Evolutionary conservation across 139 green algal species (phyloP).

Genomic region (Protoeuglena noctilucae): DNA sequence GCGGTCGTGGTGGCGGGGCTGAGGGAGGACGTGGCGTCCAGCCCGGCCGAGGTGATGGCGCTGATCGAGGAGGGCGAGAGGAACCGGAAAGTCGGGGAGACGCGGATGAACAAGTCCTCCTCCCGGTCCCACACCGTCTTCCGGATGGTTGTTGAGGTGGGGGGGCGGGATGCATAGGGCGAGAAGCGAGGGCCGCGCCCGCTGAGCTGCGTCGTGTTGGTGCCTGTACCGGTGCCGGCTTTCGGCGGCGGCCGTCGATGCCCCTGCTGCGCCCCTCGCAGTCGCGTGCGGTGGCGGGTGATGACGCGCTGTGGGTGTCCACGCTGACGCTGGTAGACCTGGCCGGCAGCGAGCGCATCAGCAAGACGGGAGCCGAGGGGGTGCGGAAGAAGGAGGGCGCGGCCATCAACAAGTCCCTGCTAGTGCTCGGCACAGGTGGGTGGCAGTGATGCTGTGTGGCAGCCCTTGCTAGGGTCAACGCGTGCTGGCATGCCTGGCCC

Average conservation of each 20-base stretch:
- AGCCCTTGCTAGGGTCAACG: too few relatives aligned
- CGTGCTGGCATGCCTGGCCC: too few relatives aligned
- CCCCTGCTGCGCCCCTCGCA: too few relatives aligned
- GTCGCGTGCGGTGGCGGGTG: too few relatives aligned
- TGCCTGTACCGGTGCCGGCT: too few relatives aligned
- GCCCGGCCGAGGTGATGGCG: constrained; percentile 53
- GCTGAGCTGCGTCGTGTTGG: too few relatives aligned
- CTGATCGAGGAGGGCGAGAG: constrained; percentile 60
- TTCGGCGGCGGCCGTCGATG: too few relatives aligned
- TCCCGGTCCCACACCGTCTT: constrained; percentile 86
- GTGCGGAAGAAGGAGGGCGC: constrained; percentile 81
- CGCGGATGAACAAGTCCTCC: constrained; percentile 86
- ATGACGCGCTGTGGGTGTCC: constrained; percentile 67
- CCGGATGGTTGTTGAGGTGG: constrained; percentile 60
- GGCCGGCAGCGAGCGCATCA: constrained; percentile 69
- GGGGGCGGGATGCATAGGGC: too few relatives aligned
- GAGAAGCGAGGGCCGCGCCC: too few relatives aligned
- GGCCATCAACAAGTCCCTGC: constrained; percentile 83
- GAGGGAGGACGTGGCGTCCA: constrained; percentile 80
- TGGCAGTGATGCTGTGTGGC: background rate
- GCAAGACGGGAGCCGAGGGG: constrained; percentile 87
- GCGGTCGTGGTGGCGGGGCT: constrained; percentile 82
- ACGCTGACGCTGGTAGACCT: constrained; percentile 81
- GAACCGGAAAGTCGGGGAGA: constrained; percentile 74
- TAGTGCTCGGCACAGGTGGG: constrained; percentile 73